phyloP scores from a whole-genome alignment of 768 basidiomycete species.

The Panaeolus papilionaceus region DNA sequence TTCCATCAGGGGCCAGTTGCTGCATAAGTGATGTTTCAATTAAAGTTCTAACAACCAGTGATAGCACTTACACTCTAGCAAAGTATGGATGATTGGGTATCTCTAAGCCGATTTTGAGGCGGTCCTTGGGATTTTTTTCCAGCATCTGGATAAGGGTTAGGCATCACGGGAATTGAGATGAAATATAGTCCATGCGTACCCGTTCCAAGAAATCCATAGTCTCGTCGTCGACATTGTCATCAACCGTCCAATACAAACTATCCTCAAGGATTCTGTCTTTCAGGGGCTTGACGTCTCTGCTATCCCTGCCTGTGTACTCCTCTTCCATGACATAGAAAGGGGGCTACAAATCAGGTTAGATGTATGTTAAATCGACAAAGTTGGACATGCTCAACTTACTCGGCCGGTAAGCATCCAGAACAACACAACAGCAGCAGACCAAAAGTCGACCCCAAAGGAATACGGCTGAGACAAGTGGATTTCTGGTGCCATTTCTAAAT shows the following conservation, averaged over 20 bases:
- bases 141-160: slow-evolving; percentile 31
- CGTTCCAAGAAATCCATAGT: slow-evolving; percentile 34
- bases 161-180: not conserved
- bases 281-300: slow-evolving; percentile 25
- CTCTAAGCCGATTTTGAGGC: slow-evolving; percentile 33
- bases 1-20: slow-evolving; percentile 36
- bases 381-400: slow-evolving; percentile 25
- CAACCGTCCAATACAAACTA: slow-evolving; percentile 29
- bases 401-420: slow-evolving; percentile 74
- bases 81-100: slow-evolving; percentile 40
- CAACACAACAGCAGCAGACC: slow-evolving; percentile 80
- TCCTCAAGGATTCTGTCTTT: slow-evolving; percentile 30
- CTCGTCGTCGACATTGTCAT: slow-evolving; percentile 32
- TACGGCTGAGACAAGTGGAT: slow-evolving; percentile 31
- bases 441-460: slow-evolving; percentile 61
- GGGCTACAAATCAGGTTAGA: slow-evolving; percentile 23
- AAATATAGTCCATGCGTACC: slow-evolving; percentile 22
- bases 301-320: slow-evolving; percentile 22
- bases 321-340: slow-evolving; percentile 33
- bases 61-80: slow-evolving; percentile 33
- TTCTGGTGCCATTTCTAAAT: slow-evolving; percentile 41
- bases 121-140: slow-evolving; percentile 32
- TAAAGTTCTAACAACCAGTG: not conserved
- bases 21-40: slow-evolving; percentile 12
- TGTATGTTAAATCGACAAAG: not conserved